phyloP scores from a whole-genome alignment of 75 land plant species.

The Pinus taeda region DNA sequence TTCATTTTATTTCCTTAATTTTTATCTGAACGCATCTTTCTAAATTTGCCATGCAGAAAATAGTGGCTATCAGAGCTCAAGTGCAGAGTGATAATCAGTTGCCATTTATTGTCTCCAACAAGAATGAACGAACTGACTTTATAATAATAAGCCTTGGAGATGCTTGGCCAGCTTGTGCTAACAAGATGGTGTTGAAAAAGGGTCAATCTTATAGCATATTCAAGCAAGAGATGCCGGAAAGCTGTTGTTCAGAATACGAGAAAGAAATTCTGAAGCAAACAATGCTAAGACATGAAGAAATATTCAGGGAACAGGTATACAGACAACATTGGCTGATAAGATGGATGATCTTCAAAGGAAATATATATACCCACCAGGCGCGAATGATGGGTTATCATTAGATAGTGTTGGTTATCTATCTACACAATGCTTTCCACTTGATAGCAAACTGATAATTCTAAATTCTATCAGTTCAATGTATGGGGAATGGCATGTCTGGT shows the following conservation, averaged over 20 bases:
- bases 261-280: constrained; percentile 55
- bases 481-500: not conserved
- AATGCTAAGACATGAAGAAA: constrained; percentile 69
- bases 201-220: constrained; percentile 35
- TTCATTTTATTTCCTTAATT: not conserved
- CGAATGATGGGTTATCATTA: not conserved
- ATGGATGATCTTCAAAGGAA: not conserved
- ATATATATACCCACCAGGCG: not conserved
- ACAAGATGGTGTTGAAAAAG: constrained; percentile 23
- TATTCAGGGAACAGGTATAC: constrained; percentile 69
- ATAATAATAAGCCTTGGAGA: constrained; percentile 7
- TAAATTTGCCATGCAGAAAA: not conserved
- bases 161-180: constrained; percentile 38
- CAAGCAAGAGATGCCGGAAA: constrained; percentile 16
- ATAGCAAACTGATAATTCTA: not conserved
- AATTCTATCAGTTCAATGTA: constrained; percentile 2
- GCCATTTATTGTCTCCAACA: constrained; percentile 39
- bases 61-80: constrained; percentile 57
- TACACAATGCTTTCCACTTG: not conserved
- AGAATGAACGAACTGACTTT: constrained; percentile 38
- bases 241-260: constrained; percentile 33
- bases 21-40: not conserved
- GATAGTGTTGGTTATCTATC: not conserved
- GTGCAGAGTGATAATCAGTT: constrained; percentile 50
- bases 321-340: not conserved